phyloP scores from a whole-genome alignment of 176 grass and related monocot species.

The Oryza meyeriana region DNA sequence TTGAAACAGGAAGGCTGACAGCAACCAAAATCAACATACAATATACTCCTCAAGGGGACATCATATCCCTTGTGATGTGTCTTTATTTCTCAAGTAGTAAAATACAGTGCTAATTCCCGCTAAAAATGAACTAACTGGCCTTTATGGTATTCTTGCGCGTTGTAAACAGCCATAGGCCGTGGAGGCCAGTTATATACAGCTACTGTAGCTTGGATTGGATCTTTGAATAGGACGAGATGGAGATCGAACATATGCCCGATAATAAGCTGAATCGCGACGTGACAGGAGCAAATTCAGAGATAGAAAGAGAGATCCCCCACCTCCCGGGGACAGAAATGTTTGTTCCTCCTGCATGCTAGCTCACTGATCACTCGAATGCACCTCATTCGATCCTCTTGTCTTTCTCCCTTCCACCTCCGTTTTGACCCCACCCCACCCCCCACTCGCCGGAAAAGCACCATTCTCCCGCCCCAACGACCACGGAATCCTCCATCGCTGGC shows the following conservation, averaged over 20 bases:
- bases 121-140: too few relatives aligned
- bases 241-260: conserved; percentile 24
- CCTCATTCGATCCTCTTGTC: neutral
- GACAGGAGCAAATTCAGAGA: conserved; percentile 22
- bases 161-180: neutral
- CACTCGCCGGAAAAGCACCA: neutral
- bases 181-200: neutral
- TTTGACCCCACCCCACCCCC: too few relatives aligned
- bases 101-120: neutral
- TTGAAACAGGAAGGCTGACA: neutral
- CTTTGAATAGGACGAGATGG: neutral
- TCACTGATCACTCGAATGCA: neutral
- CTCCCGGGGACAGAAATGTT: conserved; percentile 41
- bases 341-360: conserved; percentile 24
- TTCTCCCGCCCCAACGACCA: too few relatives aligned
- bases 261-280: conserved; percentile 16
- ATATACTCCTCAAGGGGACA: too few relatives aligned
- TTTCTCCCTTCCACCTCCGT: neutral
- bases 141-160: neutral
- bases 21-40: too few relatives aligned
- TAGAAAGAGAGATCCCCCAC: conserved; percentile 55
- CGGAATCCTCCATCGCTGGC: neutral
- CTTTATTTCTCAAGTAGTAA: neutral
- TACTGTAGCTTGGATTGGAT: conserved; percentile 22
- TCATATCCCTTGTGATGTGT: too few relatives aligned